Base-by-base conservation (phyloP, 257 asterid species). In the Solanum tarapatanum region DNA sequence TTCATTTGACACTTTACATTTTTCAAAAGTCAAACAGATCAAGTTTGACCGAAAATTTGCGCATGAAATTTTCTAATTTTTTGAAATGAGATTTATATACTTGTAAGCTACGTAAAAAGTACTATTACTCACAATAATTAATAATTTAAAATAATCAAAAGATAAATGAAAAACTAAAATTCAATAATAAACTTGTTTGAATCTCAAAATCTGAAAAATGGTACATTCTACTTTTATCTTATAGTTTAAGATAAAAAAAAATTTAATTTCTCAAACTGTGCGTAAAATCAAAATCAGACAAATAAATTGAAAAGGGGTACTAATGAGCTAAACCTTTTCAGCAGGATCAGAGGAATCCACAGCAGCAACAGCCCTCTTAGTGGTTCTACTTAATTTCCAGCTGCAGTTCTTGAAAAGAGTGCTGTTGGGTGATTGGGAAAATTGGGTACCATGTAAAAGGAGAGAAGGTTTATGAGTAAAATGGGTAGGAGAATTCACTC, bases 261-360 rank as follows among this genome's bases (percentile, higher is more conserved):
- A 28, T 24, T 66, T n/a, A 66, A 66, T 66, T 66, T 66, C 5
- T 26, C 74, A 66, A 26, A 12, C 4, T 26, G 0, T 1, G 8
- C 2, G 9, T 16, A 4, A 4, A n/a, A 11, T 66, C 35, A 66
- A 66, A 5, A 66, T 7, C 17, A 26, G 10, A 66, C 5, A 26
- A 24, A 66, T 1, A 66, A 66, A 66, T 66, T 12, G 7, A 69
- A 69, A 1, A 2, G 41, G 0, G 13, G 30, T 28, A 28, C 30
- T 0, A 13, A 13, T 13, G 12, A 77, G 7, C 24, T 41, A 41
- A 77, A 95, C 98, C 98, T 92, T 94, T 86, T 84, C 92, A 24
- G 91, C 84, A 88, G 94, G 95, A 86, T 86, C 92, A 43, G 98
- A 93, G 77, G 98, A 94, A 86, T 93, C 97, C 48, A 94, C 94